Evolutionary conservation across 2,329 filamentous ascomycete species (phyloP).

Genomic region (Aspergillus nomiae): DNA sequence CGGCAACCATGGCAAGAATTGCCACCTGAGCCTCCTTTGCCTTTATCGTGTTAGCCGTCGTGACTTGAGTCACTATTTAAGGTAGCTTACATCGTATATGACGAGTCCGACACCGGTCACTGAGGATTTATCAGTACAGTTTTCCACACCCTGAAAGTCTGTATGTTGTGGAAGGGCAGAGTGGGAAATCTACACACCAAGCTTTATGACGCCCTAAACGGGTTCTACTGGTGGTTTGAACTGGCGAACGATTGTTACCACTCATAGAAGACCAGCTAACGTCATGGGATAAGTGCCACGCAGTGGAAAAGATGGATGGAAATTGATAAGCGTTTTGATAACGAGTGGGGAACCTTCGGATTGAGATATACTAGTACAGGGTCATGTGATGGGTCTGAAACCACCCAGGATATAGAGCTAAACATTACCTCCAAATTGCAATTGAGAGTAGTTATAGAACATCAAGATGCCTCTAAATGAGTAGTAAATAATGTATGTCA

Average conservation of each 20-base stretch:
- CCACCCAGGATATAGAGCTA: too few relatives aligned
- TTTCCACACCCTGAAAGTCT: not conserved
- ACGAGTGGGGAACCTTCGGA: not conserved
- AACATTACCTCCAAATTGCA: too few relatives aligned
- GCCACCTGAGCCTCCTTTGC: not conserved
- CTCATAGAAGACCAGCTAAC: not conserved
- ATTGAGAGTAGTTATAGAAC: too few relatives aligned
- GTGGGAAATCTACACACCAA: not conserved
- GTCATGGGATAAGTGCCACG: not conserved
- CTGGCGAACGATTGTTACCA: not conserved
- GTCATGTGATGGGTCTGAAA: too few relatives aligned
- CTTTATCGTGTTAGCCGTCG: not conserved
- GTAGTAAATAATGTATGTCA: too few relatives aligned
- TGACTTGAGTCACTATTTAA: not conserved
- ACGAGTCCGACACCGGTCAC: not conserved
- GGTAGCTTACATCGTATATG: conserved; percentile 1
- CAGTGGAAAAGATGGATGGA: not conserved
- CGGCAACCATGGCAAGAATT: not conserved
- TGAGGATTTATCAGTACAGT: not conserved
- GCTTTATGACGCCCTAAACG: not conserved
- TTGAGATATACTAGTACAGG: not conserved
- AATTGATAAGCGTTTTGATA: not conserved
- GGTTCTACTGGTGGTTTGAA: not conserved
- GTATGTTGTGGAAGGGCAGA: not conserved
- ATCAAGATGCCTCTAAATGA: too few relatives aligned